Percentiles rank a stretch among this genome's conserved stretches.
Evolutionary conservation across 768 basidiomycete genomes (phyloP).

Genomic region (Megacollybia marginata): DNA sequence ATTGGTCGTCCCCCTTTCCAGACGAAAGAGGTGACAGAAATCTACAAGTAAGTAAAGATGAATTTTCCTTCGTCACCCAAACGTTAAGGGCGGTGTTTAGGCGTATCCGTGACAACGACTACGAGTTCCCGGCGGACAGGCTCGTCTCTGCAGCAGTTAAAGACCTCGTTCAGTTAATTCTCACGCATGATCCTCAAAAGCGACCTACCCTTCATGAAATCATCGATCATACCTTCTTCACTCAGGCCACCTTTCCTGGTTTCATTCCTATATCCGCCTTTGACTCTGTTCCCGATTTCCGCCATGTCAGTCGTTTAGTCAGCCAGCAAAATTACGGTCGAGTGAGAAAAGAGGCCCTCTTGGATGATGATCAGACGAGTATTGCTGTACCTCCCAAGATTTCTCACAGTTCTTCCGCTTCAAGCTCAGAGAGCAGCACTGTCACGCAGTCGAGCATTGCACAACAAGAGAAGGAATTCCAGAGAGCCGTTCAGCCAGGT

Average conservation of each 20-base stretch:
- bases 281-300: slow-evolving; percentile 69
- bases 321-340: slow-evolving; percentile 65
- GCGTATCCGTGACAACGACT: slow-evolving; percentile 89
- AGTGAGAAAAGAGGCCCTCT: slow-evolving; percentile 50
- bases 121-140: slow-evolving; percentile 82
- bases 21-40: slow-evolving; percentile 94
- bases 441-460: slow-evolving; percentile 53
- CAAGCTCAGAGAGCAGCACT: slow-evolving; percentile 25
- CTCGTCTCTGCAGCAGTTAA: slow-evolving; percentile 64
- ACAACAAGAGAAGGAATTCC: slow-evolving; percentile 94
- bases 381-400: slow-evolving; percentile 33
- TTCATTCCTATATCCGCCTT: slow-evolving; percentile 78
- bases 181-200: slow-evolving; percentile 75
- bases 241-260: slow-evolving; percentile 68
- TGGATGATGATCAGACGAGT: slow-evolving; percentile 55
- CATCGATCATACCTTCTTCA: slow-evolving; percentile 80
- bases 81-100: slow-evolving; percentile 27
- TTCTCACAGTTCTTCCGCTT: slow-evolving; percentile 11
- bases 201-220: slow-evolving; percentile 85
- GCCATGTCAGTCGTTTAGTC: slow-evolving; percentile 50
- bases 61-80: background rate
- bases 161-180: slow-evolving; percentile 74
- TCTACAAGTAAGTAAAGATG: slow-evolving; percentile 65
- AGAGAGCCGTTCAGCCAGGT: slow-evolving; percentile 90
- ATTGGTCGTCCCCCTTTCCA: slow-evolving; percentile 98